A percentile compares a stretch with the other conserved stretches of the same genome.
phyloP scores from a whole-genome alignment of 2,329 filamentous ascomycete genomes.

The Arthrobotrys sinensis region DNA sequence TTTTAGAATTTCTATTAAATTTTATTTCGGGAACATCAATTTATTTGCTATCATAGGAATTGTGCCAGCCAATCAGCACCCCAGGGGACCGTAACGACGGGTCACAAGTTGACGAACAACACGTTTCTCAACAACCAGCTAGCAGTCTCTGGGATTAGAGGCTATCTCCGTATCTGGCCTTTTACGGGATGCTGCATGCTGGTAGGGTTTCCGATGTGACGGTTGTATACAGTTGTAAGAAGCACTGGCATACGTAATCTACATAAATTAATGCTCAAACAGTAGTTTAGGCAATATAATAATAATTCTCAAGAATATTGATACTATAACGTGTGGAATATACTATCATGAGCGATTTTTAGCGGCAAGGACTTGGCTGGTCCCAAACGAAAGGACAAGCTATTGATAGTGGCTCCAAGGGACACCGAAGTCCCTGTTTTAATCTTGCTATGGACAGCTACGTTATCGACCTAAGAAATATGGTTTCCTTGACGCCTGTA shows the following conservation, averaged over 20 bases:
- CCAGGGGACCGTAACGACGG: neutral
- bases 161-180: neutral
- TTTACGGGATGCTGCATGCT: neutral
- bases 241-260: neutral
- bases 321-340: no score
- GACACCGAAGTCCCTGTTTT: neutral
- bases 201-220: constrained; percentile 1
- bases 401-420: neutral
- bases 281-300: neutral
- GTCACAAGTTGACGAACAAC: constrained; percentile 20
- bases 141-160: no score
- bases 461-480: constrained; percentile 8
- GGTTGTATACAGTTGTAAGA: neutral
- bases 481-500: constrained; percentile 12
- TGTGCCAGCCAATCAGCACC: constrained; percentile 14
- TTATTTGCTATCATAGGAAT: constrained; percentile 31
- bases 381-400: no score
- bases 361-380: no score
- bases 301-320: neutral
- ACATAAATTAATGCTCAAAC: neutral
- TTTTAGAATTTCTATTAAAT: constrained; percentile 25
- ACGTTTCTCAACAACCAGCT: constrained; percentile 10
- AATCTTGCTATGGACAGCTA: constrained; percentile 2
- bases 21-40: constrained; percentile 23
- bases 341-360: no score